Base-by-base conservation (phyloP, 148 eudicot genomes). In the Rheum nobile region DNA sequence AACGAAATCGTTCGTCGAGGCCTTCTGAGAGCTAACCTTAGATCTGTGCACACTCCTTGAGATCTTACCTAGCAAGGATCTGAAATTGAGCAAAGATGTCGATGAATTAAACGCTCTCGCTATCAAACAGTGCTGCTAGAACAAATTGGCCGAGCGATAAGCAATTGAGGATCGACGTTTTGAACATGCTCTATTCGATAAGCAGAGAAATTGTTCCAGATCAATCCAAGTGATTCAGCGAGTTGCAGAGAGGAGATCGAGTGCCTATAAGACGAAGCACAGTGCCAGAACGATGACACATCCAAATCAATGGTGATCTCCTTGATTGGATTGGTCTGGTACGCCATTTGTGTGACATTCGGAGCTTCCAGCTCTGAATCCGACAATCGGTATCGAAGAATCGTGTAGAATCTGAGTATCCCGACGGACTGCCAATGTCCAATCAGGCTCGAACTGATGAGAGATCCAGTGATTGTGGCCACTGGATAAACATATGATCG, bases 401-500 rank as follows among this genome's bases (percentile, higher is more conserved):
- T 86, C 17, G 67, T 71, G 43, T 72, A 80, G 38, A 97, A 89
- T 12, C 32, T 84, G 55, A 89, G 76, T 61, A 22, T 83, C 41
- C 98, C 97, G 71, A 71, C 85, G 72, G 98, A 93, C 68, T 91
- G 89, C 74, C 86, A 88, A 73, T 93, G 98, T 50, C 94, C 98
- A 50, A 93, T 93, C 2, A 83, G 92, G 0, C 81, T 93, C 1
- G 98, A 93, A 41, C 31, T 93, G 72, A 91, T 93, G 89, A 72
- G 85, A 8, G 97, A 93, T 72, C 97, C 98, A 4, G 97, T 93
- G 2, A 92, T 93, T 4, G 91, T 88, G 8, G 80, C 97, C 3
- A 93, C 98, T 0, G 98, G 98, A 10, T 97, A 93, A 75, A 93
- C 98, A 0, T 93, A 93, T n/a, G 98, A 93, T 73, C 88, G 93